Evolutionary conservation across 257 asterid genomes (phyloP), one percentile per base, ranked within the genome.

Genomic region (Voacanga thouarsii): DNA sequence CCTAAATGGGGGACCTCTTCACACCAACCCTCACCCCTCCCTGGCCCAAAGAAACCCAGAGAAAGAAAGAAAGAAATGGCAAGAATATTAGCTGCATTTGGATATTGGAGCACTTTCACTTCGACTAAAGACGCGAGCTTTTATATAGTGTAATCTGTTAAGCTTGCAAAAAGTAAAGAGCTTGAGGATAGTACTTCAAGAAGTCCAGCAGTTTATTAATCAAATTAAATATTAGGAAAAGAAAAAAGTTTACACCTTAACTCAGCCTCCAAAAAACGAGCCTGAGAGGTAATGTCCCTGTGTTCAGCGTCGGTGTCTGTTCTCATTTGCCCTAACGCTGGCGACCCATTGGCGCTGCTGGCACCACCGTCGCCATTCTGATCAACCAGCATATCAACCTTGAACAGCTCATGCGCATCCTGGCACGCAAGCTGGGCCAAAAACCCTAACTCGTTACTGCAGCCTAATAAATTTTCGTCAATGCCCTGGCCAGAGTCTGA

Each of bases 371-470:
- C 3, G 45, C 12, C 49, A 37, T 18, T 39, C 24, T 37, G 71
- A 39, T 37, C 71, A 39, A 24, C 26, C 11, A 41, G 41, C 51
- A 16, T 68, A 12, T 68, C 21, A 41, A 39, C 23, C 16, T 67
- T 67, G 72, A 67, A 41, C 14, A 19, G 72, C 19, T 68, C 73
- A 68, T 68, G 18, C 24, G 0, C 6, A 21, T 68, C 73, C 51
- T 41, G 73, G 50, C 53, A 68, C n/a, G 72, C 72, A 18, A 39
- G 72, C 15, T 67, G 30, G 12, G 51, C 73, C 73, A 68, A 7
- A 21, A 21, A 41, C 53, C 51, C 33, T 21, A 68, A 19, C 15
- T 68, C 73, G 51, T 19, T 21, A 16, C 14, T 8, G 47, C 33
- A 68, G 18, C 30, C 28, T 9, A 21, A 15, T 33, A 41, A 39